Percentiles rank a stretch among this genome's conserved stretches.
These are phyloP conservation scores for Chlorella sp. DNA, from an alignment of 139 green algal species.

Conservation along the genomic window DNA sequence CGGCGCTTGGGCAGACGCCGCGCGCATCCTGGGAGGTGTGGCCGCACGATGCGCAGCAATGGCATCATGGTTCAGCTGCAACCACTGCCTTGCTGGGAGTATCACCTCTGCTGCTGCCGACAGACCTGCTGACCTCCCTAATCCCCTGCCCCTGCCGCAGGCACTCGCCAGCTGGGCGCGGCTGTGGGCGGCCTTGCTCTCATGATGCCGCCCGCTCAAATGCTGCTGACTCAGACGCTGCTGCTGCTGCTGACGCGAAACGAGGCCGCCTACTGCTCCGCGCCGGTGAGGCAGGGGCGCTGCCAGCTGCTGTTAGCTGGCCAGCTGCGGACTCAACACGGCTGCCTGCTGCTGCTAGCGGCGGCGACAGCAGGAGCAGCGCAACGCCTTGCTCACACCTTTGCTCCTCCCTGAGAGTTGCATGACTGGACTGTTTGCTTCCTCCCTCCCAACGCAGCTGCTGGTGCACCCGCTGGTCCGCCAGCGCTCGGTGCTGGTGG, in stretches of 20 bases:
- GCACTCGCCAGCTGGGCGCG: background rate
- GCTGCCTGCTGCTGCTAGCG: background rate
- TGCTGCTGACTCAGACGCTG: background rate
- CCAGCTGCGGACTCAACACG: too few species aligned
- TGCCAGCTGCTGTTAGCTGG: background rate
- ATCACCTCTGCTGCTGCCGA: too few species aligned
- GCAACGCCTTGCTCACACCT: too few species aligned
- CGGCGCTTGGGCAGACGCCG: too few species aligned
- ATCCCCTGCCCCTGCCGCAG: background rate
- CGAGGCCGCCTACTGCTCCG: background rate
- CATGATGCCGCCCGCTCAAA: background rate
- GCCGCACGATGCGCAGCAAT: background rate
- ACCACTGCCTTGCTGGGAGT: background rate
- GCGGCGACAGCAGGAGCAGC: too few species aligned
- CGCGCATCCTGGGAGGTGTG: too few species aligned
- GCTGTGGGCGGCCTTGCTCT: too few species aligned
- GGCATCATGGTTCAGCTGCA: too few species aligned
- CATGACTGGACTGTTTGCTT: too few species aligned
- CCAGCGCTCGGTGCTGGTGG: background rate
- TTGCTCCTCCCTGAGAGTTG: too few species aligned
- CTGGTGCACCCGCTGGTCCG: background rate
- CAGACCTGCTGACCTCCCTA: too few species aligned
- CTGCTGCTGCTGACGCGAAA: slow-evolving; percentile 8
- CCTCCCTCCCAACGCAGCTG: background rate
- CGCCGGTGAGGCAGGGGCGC: background rate